Evolutionary conservation across 2,329 filamentous ascomycete genomes (phyloP).

Genomic region (Lecanicillium sp.): DNA sequence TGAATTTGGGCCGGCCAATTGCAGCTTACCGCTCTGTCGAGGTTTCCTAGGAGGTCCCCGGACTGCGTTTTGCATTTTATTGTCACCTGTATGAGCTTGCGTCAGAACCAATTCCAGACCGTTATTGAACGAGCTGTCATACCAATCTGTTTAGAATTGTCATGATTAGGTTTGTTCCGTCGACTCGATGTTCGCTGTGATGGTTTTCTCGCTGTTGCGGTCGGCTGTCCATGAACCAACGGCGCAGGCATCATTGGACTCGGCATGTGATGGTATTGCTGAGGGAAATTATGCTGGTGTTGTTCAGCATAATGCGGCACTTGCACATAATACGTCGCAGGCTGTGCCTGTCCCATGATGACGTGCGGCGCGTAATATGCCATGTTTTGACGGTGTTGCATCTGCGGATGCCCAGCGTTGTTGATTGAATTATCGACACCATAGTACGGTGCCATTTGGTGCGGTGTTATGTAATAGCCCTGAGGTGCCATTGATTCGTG

Average conservation of each 20-base stretch:
- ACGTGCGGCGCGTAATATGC: slow-evolving; percentile 28
- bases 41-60: slow-evolving; percentile 48
- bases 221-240: slow-evolving; percentile 8
- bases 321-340: slow-evolving; percentile 30
- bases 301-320: slow-evolving; percentile 23
- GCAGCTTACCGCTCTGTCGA: slow-evolving; percentile 49
- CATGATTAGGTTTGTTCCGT: neutral
- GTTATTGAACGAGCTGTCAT: slow-evolving; percentile 2
- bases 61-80: neutral
- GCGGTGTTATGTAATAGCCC: slow-evolving; percentile 33
- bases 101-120: too few relatives aligned
- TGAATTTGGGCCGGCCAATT: too few relatives aligned
- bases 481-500: slow-evolving; percentile 24
- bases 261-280: slow-evolving; percentile 22
- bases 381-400: slow-evolving; percentile 22
- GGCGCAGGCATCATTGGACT: slow-evolving; percentile 13
- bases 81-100: neutral
- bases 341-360: slow-evolving; percentile 27
- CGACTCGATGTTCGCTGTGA: slow-evolving; percentile 1
- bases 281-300: slow-evolving; percentile 17
- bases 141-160: neutral
- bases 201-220: neutral
- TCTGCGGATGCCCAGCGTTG: slow-evolving; percentile 22
- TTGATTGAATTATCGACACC: slow-evolving; percentile 22
- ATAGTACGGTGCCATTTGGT: slow-evolving; percentile 30